Percentiles rank a stretch among this genome's conserved stretches.
Evolutionary conservation across 345 rosid species (phyloP).

Genomic region (Sonneratia caseolaris): DNA sequence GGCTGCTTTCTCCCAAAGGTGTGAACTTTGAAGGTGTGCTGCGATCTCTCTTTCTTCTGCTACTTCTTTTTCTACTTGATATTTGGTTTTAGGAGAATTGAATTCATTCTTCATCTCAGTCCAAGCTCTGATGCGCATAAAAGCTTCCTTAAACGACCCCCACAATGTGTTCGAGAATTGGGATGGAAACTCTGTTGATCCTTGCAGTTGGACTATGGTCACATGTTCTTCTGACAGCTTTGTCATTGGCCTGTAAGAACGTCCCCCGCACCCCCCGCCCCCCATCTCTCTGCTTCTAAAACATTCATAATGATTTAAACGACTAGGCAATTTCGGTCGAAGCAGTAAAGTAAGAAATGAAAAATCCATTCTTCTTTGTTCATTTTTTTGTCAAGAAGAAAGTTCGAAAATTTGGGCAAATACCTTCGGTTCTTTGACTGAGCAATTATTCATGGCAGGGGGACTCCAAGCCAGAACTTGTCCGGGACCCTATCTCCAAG

Average conservation of each 20-base stretch:
- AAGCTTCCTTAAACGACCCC: constrained; percentile 13
- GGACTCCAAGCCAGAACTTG: constrained; percentile 17
- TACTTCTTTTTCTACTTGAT: not conserved
- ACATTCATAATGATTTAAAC: not conserved
- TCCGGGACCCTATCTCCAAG: constrained; percentile 21
- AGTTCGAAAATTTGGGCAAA: too few species aligned
- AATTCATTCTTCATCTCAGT: constrained; percentile 2
- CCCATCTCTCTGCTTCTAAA: not conserved
- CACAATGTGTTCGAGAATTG: constrained; percentile 18
- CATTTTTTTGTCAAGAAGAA: too few species aligned
- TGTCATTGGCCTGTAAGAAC: constrained; percentile 20
- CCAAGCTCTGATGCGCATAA: constrained; percentile 18
- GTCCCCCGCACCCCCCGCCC: not conserved
- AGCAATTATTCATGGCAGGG: constrained; percentile 7
- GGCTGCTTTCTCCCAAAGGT: constrained; percentile 22
- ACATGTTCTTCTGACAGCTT: constrained; percentile 17
- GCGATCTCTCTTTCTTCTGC: not conserved
- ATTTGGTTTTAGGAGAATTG: not conserved
- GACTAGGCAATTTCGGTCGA: not conserved
- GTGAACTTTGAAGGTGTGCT: constrained; percentile 19
- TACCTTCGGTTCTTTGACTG: not conserved
- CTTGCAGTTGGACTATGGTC: constrained; percentile 21
- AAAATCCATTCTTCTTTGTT: too few species aligned
- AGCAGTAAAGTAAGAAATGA: not conserved
- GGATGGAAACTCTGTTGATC: constrained; percentile 19